Base-by-base conservation (phyloP, 164 flowering plant genomes). In the Macadamia tetraphylla region DNA sequence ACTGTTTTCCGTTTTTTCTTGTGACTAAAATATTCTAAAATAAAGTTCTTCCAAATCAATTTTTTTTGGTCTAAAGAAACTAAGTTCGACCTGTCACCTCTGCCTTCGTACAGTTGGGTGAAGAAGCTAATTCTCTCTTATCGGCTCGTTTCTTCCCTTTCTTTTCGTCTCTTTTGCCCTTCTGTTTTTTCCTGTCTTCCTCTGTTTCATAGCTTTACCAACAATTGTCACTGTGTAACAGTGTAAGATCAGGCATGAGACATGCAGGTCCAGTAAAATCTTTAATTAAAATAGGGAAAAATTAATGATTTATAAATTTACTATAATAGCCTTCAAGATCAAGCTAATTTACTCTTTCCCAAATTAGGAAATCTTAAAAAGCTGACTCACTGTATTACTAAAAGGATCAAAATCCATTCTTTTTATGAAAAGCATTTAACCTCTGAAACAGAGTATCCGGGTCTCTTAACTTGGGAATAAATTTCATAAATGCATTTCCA, bases 91-190 rank as follows among this genome's bases (percentile, higher is more conserved):
- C 60, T 66, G 60, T 66, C 74, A 66, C 60, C 43, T 52, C 60
- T 71, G 48, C 10, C 69, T 58, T 32, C 60, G 43, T 31, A 68
- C 64, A 60, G 58, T 60, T 65, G 73, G 53, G 53, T 49, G 69
- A 51, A 65, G 65, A 65, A 65, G 67, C 65, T 68, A 58, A 68
- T 63, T 48, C 60, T 63, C 58, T 66, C 66, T 72, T 67, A 58
- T 64, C 68, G 31, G 14, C 52, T 55, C 17, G 48, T 64, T 64
- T 66, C 40, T 48, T 64, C 31, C 60, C 2, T 62, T 46, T 64
- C 60, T 62, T 29, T 69, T 63, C 60, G 48, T 68, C n/a, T 68
- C 29, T 18, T 14, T 7, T 14, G 9, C 51, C 52, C 15, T 52
- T 44, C 55, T 7, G 23, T 32, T 57, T 56, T 70, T 46, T 53